Conservation (phyloP, 805 yeast species). For the Candida railenensis region DNA sequence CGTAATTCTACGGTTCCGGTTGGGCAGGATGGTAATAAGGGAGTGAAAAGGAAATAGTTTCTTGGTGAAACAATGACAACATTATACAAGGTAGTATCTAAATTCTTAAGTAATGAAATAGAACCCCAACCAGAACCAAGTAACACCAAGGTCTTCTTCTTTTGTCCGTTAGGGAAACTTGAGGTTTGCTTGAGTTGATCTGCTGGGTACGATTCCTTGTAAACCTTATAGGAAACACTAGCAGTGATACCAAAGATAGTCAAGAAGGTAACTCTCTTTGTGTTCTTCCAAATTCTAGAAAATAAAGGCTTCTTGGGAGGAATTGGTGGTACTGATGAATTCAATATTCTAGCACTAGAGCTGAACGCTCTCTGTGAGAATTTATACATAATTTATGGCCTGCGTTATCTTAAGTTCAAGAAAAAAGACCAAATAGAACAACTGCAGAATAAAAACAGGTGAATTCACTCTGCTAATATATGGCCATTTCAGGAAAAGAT, state of each 20-base stretch:
- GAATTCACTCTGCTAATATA: no score
- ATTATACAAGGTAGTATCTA: slow-evolving; percentile 85
- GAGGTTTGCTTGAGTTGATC: slow-evolving; percentile 62
- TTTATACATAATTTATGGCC: background rate
- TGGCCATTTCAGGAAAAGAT: no score
- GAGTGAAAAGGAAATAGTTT: slow-evolving; percentile 93
- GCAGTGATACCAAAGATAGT: slow-evolving; percentile 58
- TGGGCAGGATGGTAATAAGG: slow-evolving; percentile 92
- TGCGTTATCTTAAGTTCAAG: no score
- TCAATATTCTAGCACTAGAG: slow-evolving; percentile 21
- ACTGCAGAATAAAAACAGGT: no score
- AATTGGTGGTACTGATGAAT: slow-evolving; percentile 12
- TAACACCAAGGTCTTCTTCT: slow-evolving; percentile 73
- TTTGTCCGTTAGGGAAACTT: slow-evolving; percentile 52
- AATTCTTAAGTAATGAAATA: slow-evolving; percentile 74
- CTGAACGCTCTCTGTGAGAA: slow-evolving; percentile 18
- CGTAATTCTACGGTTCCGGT: slow-evolving; percentile 89
- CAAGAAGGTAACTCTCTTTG: slow-evolving; percentile 47
- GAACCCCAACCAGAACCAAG: slow-evolving; percentile 96
- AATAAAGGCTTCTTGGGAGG: slow-evolving; percentile 21
- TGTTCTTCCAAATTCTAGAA: slow-evolving; percentile 45
- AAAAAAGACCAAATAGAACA: no score
- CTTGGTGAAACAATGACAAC: slow-evolving; percentile 91
- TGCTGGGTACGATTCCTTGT: slow-evolving; percentile 60
- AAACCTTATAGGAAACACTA: slow-evolving; percentile 50